Percentiles rank a stretch among this genome's conserved stretches.
phyloP scores from a whole-genome alignment of 192 early-diverging fungal species.

The Linnemannia schmuckeri region DNA sequence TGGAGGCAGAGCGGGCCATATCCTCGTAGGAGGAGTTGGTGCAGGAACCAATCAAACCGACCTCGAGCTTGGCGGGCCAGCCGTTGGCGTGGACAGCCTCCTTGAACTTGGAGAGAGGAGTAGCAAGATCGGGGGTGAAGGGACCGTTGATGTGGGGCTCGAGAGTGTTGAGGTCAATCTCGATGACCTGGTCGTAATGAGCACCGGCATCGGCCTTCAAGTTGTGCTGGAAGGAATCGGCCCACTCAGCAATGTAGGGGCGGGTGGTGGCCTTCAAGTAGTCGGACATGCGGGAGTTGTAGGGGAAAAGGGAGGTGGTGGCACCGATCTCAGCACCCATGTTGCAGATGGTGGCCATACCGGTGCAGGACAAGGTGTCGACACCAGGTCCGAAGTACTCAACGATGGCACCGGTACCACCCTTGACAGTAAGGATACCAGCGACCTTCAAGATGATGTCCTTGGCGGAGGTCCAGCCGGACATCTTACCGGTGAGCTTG shows the following conservation, averaged over 20 bases:
- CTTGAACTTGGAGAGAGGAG: conserved; percentile 94
- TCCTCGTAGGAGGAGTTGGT: conserved; percentile 99
- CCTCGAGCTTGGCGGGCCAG: conserved; percentile 91
- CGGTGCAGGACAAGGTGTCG: conserved; percentile 94
- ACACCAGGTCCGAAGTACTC: conserved; percentile 98
- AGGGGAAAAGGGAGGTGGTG: conserved; percentile 97
- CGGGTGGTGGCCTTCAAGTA: conserved; percentile 93
- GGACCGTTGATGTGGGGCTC: conserved; percentile 99
- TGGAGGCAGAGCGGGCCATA: conserved; percentile 92
- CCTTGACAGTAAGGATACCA: conserved; percentile 96
- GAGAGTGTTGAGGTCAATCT: conserved; percentile 92
- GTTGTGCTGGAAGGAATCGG: conserved; percentile 89
- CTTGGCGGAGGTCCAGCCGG: conserved; percentile 96
- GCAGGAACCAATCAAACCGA: conserved; percentile 97
- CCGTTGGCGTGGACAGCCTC: conserved; percentile 85
- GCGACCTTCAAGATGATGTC: conserved; percentile 96
- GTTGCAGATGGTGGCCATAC: conserved; percentile 99
- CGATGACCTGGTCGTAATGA: conserved; percentile 93
- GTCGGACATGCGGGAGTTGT: conserved; percentile 90
- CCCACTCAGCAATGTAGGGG: conserved; percentile 80
- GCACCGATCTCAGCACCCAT: conserved; percentile 99
- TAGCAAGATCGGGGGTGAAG: conserved; percentile 96
- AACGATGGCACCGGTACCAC: conserved; percentile 96
- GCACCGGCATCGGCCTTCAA: conserved; percentile 89
- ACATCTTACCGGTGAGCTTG: conserved; percentile 86